phyloP scores from a whole-genome alignment of 495 filamentous ascomycete genomes.

The Aspergillus nanangensis region DNA sequence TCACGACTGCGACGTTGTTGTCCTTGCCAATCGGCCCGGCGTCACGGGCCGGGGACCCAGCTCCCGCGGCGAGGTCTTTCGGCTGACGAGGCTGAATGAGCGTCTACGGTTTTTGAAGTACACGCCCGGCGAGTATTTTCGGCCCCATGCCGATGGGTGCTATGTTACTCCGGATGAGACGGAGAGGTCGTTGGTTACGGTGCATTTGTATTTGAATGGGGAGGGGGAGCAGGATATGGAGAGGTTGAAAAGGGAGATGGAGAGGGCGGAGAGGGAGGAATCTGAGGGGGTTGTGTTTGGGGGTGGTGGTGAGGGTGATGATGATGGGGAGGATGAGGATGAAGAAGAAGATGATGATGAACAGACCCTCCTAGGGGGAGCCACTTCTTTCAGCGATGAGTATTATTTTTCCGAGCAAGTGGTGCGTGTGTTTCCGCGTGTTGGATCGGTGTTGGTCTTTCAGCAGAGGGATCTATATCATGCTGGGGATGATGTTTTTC shows the following conservation, averaged over 20 bases:
- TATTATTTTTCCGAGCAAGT: constrained; percentile 22
- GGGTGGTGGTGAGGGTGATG: background rate
- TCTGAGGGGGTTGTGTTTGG: background rate
- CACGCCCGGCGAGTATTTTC: constrained; percentile 70
- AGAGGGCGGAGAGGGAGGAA: background rate
- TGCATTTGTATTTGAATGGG: constrained; percentile 82
- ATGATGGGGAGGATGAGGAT: background rate
- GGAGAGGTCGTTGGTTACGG: constrained; percentile 64
- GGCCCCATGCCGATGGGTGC: constrained; percentile 68
- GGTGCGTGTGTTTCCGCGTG: constrained; percentile 61
- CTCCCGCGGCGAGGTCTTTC: constrained; percentile 45
- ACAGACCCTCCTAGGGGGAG: constrained; percentile 41
- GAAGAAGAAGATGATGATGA: background rate
- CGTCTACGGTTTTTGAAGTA: constrained; percentile 78
- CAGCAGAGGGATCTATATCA: constrained; percentile 66
- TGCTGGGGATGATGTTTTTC: constrained; percentile 63
- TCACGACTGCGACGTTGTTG: constrained; percentile 28
- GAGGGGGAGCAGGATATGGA: constrained; percentile 38
- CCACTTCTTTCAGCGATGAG: constrained; percentile 53
- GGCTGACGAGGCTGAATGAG: constrained; percentile 64
- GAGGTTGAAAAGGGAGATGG: constrained; percentile 12
- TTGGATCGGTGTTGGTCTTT: constrained; percentile 70
- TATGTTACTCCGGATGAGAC: constrained; percentile 56
- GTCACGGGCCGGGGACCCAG: constrained; percentile 38
- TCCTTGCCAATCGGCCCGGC: constrained; percentile 28